These are phyloP conservation scores for Sclerotiophoma versabilis DNA, from an alignment of 2,329 filamentous ascomycete genomes.

Conservation along the genomic window DNA sequence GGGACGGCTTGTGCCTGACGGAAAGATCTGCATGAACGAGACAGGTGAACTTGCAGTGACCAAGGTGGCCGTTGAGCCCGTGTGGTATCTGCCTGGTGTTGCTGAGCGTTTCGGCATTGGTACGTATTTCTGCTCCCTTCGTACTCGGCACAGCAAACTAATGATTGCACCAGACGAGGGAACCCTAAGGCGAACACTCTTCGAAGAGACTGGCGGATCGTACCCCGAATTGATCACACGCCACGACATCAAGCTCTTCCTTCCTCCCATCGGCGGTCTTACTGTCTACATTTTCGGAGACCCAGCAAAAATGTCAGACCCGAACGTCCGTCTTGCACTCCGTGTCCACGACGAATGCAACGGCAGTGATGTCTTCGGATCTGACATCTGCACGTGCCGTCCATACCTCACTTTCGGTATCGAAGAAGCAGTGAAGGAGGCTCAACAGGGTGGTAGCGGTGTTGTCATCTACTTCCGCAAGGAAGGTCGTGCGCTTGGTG, in stretches of 20 bases:
- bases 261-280: conserved; percentile 92
- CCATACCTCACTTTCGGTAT: conserved; percentile 97
- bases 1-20: conserved; percentile 79
- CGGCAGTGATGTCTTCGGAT: conserved; percentile 95
- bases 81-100: conserved; percentile 66
- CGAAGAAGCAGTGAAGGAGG: conserved; percentile 96
- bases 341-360: conserved; percentile 92
- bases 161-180: conserved; percentile 71
- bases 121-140: conserved; percentile 47
- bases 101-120: conserved; percentile 92
- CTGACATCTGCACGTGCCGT: conserved; percentile 95
- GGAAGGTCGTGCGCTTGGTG: conserved; percentile 90
- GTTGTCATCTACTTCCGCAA: conserved; percentile 99
- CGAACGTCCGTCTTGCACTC: conserved; percentile 79
- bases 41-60: conserved; percentile 89
- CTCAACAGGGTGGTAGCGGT: conserved; percentile 89
- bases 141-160: conserved; percentile 24
- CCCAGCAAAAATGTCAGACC: conserved; percentile 90
- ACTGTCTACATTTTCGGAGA: conserved; percentile 98
- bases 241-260: conserved; percentile 91
- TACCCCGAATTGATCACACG: conserved; percentile 97
- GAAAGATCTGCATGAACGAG: conserved; percentile 88
- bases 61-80: conserved; percentile 95
- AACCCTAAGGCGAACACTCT: conserved; percentile 82
- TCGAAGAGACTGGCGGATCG: conserved; percentile 94